Evolutionary conservation across 768 basidiomycete species (phyloP), one percentile per base, ranked within the genome.

Genomic region (Roridomyces roridus): DNA sequence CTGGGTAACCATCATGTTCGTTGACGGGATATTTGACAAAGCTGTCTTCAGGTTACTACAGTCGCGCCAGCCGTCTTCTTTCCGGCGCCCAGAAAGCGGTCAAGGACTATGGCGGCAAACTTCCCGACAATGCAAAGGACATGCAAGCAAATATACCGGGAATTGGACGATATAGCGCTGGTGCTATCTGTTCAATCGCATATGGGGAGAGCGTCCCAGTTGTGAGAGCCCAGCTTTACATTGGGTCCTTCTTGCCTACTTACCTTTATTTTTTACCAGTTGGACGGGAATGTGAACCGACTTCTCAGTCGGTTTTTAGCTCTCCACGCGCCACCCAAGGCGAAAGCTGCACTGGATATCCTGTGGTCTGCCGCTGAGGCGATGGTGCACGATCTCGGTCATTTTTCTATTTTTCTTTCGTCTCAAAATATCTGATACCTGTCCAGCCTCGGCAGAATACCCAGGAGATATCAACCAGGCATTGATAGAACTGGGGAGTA

Each of bases 401-500:
- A 45, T 26, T 34, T 42, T 39, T 48, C 31, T 10, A 31, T 46
- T 57, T 20, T 42, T 25, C 8, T 39, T 14, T 42, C 31, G 46
- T 26, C 37, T n/a, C 25, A 34, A 37, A 25, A 54, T 39, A 37
- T 35, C 36, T 21, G 11, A 55, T 25, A n/a, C 23, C 17, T 21
- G 11, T 24, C 42, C 59, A 9, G 41, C 23, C 17, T 40, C 56
- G 11, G 40, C 37, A 24, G 29, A 82, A 29, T 70, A 80, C 59
- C 84, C 94, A 0, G 93, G 94, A 17, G 92, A 96, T 68, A 79
- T 95, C 60, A 96, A 96, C 67, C 91, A 97, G 74, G 94, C 92
- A 14, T 78, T 98, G 46, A 98, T 98, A 70, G 96, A 98, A 68
- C 85, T 98, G 7, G 96, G 96, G 45, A 92, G 91, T 68, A 96